Evolutionary conservation across 306 rosid species (phyloP).

Genomic region (Malus orientalis): DNA sequence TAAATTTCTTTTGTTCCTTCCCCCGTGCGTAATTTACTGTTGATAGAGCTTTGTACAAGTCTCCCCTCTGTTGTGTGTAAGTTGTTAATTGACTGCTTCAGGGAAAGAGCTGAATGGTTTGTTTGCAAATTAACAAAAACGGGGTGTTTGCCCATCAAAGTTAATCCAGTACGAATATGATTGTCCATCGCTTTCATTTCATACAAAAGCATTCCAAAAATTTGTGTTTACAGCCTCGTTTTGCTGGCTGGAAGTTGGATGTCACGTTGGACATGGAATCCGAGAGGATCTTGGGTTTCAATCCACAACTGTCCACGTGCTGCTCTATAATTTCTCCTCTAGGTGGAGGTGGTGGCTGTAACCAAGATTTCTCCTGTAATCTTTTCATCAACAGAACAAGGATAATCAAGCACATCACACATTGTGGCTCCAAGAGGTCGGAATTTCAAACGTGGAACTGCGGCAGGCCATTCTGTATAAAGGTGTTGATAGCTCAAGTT

Average conservation of each 20-base stretch:
- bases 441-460: background rate
- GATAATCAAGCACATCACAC: background rate
- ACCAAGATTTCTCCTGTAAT: no score
- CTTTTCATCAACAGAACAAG: background rate
- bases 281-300: background rate
- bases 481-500: no score
- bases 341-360: background rate
- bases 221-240: background rate
- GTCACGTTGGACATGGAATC: background rate
- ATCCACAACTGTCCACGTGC: background rate
- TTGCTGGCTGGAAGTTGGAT: background rate
- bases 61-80: slow-evolving; percentile 19
- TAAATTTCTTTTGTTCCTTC: slow-evolving; percentile 8
- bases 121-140: slow-evolving; percentile 22
- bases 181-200: background rate
- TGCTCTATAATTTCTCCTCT: no score
- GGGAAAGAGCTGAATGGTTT: slow-evolving; percentile 15
- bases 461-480: background rate
- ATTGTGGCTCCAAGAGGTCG: background rate
- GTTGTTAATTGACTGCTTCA: slow-evolving; percentile 20
- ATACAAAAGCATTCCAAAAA: background rate
- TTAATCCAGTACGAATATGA: background rate
- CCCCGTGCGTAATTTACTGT: slow-evolving; percentile 11
- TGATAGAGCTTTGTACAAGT: slow-evolving; percentile 30
- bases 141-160: slow-evolving; percentile 2